A percentile compares a stretch with the other conserved stretches of the same genome.
phyloP scores from a whole-genome alignment of 2,329 filamentous ascomycete genomes.

The Penicillium crustosum region DNA sequence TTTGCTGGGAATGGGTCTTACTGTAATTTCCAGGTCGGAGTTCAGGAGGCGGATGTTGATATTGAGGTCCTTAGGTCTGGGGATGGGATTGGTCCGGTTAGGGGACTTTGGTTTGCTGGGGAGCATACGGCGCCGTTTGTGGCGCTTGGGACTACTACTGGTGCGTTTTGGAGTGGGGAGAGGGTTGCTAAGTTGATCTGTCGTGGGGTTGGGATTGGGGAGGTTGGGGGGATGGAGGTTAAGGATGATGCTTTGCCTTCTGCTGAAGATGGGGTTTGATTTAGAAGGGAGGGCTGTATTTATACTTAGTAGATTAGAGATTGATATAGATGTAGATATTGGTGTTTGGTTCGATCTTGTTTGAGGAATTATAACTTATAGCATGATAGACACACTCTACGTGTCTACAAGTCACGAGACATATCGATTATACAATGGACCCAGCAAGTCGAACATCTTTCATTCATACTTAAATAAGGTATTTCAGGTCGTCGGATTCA shows the following conservation, averaged over 20 bases:
- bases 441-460: not conserved
- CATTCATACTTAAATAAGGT: conserved; percentile 8
- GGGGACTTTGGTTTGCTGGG: conserved; percentile 80
- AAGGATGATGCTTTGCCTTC: conserved; percentile 38
- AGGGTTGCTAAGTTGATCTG: conserved; percentile 63
- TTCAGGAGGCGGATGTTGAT: conserved; percentile 69
- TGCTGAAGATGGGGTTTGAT: conserved; percentile 7
- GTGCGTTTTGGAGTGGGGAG: conserved; percentile 90
- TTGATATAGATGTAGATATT: not conserved
- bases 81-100: conserved; percentile 50
- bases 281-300: not conserved
- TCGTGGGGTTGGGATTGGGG: conserved; percentile 26
- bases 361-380: not conserved
- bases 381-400: not conserved
- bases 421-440: not conserved
- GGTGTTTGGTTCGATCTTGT: not conserved
- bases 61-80: conserved; percentile 61
- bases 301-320: not conserved
- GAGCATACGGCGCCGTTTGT: conserved; percentile 91
- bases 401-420: not conserved
- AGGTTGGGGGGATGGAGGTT: conserved; percentile 20
- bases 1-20: conserved; percentile 82
- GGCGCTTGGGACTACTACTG: conserved; percentile 81
- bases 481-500: conserved; percentile 19
- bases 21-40: conserved; percentile 76